A percentile compares a stretch with the other conserved stretches of the same genome.
These are phyloP conservation scores for Castanea crenata DNA, from an alignment of 306 rosid genomes.

Conservation along the genomic window DNA sequence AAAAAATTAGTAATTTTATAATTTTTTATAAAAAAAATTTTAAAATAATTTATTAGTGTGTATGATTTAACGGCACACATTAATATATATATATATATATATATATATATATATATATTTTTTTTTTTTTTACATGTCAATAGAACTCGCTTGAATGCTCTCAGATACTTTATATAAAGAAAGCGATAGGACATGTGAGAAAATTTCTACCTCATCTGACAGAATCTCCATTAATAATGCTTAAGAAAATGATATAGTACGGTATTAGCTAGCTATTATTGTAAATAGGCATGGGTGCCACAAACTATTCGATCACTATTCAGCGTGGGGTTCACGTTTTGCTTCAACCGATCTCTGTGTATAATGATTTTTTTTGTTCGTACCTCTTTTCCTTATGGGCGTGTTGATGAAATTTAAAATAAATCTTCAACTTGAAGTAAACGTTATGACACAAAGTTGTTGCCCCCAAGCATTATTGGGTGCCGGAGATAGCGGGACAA, in stretches of 20 bases:
- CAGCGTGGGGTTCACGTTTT: slow-evolving; percentile 29
- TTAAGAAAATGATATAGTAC: too few relatives aligned
- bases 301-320: not conserved
- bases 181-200: slow-evolving; percentile 9
- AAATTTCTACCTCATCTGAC: not conserved
- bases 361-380: not conserved
- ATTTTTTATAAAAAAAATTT: too few relatives aligned
- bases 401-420: not conserved
- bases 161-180: not conserved
- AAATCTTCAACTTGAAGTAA: not conserved
- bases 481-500: too few relatives aligned
- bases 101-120: too few relatives aligned
- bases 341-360: not conserved
- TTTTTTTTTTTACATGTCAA: not conserved
- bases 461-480: too few relatives aligned
- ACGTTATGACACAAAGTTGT: too few relatives aligned
- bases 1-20: too few relatives aligned
- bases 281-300: not conserved
- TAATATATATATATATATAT: too few relatives aligned
- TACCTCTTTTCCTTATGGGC: not conserved
- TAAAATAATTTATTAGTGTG: too few relatives aligned
- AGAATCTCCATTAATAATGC: slow-evolving; percentile 8
- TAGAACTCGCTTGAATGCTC: not conserved
- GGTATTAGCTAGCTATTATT: not conserved
- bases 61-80: rapidly evolving